Evolutionary conservation across 1,284 basidiomycete genomes (phyloP), one percentile per base, ranked within the genome.

Genomic region (Inonotus hispidus): DNA sequence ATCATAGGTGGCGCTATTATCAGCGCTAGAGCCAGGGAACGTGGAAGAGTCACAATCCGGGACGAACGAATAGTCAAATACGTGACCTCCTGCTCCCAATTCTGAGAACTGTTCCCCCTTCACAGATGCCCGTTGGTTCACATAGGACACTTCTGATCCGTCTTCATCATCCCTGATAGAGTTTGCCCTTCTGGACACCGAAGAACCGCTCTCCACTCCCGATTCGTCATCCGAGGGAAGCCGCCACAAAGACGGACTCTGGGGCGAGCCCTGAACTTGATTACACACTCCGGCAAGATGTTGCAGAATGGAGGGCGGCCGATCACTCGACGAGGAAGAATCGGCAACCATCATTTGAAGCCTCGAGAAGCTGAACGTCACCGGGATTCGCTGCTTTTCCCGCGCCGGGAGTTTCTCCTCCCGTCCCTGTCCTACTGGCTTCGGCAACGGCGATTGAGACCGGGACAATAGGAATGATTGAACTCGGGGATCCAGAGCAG

Each of bases 331-430:
- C 32, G 41, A 7, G 55, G 41, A 23, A 35, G 37, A 56, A 39
- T 43, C 38, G 25, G 39, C 55, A 16, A 25, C 29, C 50, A 52
- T 32, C 29, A 35, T 52, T 27, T 52, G 50, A 2, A 52, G 32
- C 16, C 29, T 52, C 13, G 50, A 29, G 50, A 52, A 52, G 50
- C 50, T 52, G 50, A 52, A 52, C 11, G 50, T 52, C 50, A 27
- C 2, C 5, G 32, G 6, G 23, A 8, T 23, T 10, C 47, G 14
- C n/a, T 29, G 10, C 32, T 52, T 8, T 16, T 7, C 32, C 32
- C 8, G 32, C 32, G 32, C 32, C 32, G 32, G 4, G 4, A 4
- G 32, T 32, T 32, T 32, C 4, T 4, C 32, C 32, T 32, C 8
- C 32, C 3, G 32, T 8, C 32, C 32, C 32, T 32, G 32, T 3